A percentile compares a stretch with the other conserved stretches of the same genome.
These are phyloP conservation scores for Protomyces gravidus DNA, from an alignment of 1,139 yeast species.

Conservation along the genomic window DNA sequence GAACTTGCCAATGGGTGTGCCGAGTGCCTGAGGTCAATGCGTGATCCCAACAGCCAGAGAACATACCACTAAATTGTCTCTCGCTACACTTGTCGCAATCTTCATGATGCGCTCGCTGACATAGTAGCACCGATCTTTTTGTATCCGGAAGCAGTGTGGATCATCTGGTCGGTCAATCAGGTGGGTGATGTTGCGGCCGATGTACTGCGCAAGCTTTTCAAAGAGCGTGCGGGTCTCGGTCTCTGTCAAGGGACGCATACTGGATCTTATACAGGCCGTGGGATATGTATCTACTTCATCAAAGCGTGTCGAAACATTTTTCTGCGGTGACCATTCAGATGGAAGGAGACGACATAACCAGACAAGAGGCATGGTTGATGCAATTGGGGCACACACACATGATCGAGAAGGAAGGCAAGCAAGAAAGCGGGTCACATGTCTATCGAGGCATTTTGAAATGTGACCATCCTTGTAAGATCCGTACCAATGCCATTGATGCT, in stretches of 20 bases:
- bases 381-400: too few relatives aligned
- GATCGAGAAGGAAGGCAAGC: too few relatives aligned
- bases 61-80: constrained; percentile 63
- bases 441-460: too few relatives aligned
- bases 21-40: not conserved
- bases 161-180: constrained; percentile 82
- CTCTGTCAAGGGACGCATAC: constrained; percentile 26
- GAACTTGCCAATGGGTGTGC: constrained; percentile 84
- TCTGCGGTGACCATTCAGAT: too few relatives aligned
- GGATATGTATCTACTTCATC: too few relatives aligned
- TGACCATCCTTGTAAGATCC: too few relatives aligned
- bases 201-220: constrained; percentile 91
- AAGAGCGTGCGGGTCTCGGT: constrained; percentile 86
- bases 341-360: too few relatives aligned
- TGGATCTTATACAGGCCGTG: too few relatives aligned
- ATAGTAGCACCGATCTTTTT: constrained; percentile 93
- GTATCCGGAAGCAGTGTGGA: constrained; percentile 91
- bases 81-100: constrained; percentile 82
- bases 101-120: constrained; percentile 78
- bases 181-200: constrained; percentile 87
- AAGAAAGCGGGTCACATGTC: too few relatives aligned
- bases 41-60: not conserved
- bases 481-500: too few relatives aligned
- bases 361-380: too few relatives aligned
- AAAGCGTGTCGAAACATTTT: too few relatives aligned